Base-by-base conservation (phyloP, 441 rosid genomes). In the Daphne laureola region DNA sequence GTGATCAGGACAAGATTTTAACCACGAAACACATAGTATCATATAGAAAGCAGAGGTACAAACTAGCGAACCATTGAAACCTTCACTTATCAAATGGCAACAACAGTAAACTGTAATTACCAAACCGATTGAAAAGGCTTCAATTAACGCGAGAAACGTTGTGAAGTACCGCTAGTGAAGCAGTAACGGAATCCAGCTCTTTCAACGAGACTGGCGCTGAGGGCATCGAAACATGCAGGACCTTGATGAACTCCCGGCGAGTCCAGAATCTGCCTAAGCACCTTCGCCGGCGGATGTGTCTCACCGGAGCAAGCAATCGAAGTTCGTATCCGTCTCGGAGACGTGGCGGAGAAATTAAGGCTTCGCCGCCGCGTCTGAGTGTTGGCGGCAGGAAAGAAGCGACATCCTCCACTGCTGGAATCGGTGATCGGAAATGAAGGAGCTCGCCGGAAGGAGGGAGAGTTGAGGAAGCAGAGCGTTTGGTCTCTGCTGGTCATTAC, bases 161-260 rank as follows among this genome's bases (percentile, higher is more conserved):
- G 25, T 21, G 38, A n/a, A 8, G 43, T 68, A 88, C 98, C 93
- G 64, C 94, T 71, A 43, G 96, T 81, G 74, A 92, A 77, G 59
- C 91, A 82, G 73, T 63, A 92, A 53, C 49, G 76, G 62, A 92
- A 92, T 21, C 90, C 95, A 53, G 98, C 87, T 65, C 70, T 75
- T 61, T 88, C 84, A 41, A 92, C 78, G 44, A 92, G 89, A 75
- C 74, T 79, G 58, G 96, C 96, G 60, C 94, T 86, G 63, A 92
- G 93, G 67, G 88, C 95, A 83, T 92, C 94, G 73, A 82, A 92
- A 66, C 96, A 92, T 59, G 95, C 95, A 0, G 98, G 98, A 35
- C 94, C 95, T 47, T 82, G 95, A 74, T 84, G 95, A 65, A 84
- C 64, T 36, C 96, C 96, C 0, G 98, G 81, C n/a, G 67, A 73